Percentiles rank a stretch among this genome's conserved stretches.
phyloP scores from a whole-genome alignment of 495 filamentous ascomycete species.

The Aspergillus nanangensis region DNA sequence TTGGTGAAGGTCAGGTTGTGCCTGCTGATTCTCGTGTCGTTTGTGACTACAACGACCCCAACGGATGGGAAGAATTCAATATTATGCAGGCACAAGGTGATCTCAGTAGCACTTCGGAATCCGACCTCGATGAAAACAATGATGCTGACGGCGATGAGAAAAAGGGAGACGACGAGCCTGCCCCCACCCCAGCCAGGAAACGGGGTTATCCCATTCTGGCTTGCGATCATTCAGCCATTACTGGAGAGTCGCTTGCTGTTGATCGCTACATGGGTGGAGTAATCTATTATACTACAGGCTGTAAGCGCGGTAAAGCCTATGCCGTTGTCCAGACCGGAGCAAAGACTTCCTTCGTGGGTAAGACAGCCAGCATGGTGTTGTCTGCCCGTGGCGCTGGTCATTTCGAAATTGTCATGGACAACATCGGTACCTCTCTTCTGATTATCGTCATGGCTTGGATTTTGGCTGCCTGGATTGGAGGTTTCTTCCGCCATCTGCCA shows the following conservation, averaged over 20 bases:
- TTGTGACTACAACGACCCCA: constrained; percentile 62
- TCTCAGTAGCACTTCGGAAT: constrained; percentile 50
- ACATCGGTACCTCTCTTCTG: constrained; percentile 64
- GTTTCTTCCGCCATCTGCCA: constrained; percentile 62
- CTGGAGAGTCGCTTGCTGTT: constrained; percentile 68
- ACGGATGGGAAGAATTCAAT: constrained; percentile 61
- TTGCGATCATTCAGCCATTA: constrained; percentile 68
- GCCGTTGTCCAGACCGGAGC: constrained; percentile 57
- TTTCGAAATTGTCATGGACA: constrained; percentile 76
- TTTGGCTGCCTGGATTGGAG: constrained; percentile 65
- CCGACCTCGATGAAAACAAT: constrained; percentile 37
- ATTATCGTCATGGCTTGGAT: constrained; percentile 68
- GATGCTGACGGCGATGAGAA: constrained; percentile 9
- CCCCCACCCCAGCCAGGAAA: constrained; percentile 17
- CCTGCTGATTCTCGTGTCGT: constrained; percentile 69
- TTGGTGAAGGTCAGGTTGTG: constrained; percentile 70
- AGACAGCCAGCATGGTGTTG: constrained; percentile 63
- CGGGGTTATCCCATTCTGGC: constrained; percentile 57
- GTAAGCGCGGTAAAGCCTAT: constrained; percentile 70
- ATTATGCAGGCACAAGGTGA: constrained; percentile 49
- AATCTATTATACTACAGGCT: constrained; percentile 67
- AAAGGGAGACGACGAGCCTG: constrained; percentile 8
- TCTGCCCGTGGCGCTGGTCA: constrained; percentile 65
- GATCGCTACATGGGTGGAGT: constrained; percentile 69
- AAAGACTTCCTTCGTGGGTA: constrained; percentile 65